These are phyloP conservation scores for Nakazawaea holstii DNA, from an alignment of 805 yeast species.

Conservation along the genomic window DNA sequence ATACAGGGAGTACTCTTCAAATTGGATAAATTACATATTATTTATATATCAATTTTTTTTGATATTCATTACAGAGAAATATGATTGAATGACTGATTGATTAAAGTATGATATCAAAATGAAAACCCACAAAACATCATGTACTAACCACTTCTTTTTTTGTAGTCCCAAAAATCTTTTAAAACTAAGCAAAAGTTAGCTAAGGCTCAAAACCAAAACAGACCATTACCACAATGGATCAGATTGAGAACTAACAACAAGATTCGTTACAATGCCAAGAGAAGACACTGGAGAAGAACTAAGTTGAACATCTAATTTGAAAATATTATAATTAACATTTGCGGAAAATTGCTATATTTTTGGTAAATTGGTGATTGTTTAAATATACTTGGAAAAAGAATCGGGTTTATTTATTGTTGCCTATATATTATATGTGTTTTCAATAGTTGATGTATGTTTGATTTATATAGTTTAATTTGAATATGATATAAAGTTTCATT, in stretches of 20 bases:
- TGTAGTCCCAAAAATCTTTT: conserved; percentile 94
- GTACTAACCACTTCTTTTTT: too few species aligned
- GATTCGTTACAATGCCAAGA: conserved; percentile 98
- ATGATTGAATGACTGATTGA: conserved; percentile 3
- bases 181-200: conserved; percentile 97
- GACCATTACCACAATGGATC: conserved; percentile 99
- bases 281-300: conserved; percentile 99
- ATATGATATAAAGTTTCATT: not conserved
- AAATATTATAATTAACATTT: conserved; percentile 9
- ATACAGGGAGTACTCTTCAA: too few species aligned
- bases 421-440: conserved; percentile 12
- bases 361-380: conserved; percentile 7
- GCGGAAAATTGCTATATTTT: conserved; percentile 7
- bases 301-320: conserved; percentile 84
- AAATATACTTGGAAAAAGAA: too few species aligned
- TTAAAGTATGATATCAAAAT: not conserved
- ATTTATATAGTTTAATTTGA: conserved; percentile 1
- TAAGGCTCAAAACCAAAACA: conserved; percentile 97
- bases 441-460: not conserved
- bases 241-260: conserved; percentile 97
- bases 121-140: conserved; percentile 4
- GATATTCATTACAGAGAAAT: not conserved
- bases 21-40: too few species aligned
- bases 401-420: conserved; percentile 10
- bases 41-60: too few species aligned